These are phyloP conservation scores for Pestalotiopsis sp. DNA, from an alignment of 2,329 filamentous ascomycete genomes.

Conservation along the genomic window DNA sequence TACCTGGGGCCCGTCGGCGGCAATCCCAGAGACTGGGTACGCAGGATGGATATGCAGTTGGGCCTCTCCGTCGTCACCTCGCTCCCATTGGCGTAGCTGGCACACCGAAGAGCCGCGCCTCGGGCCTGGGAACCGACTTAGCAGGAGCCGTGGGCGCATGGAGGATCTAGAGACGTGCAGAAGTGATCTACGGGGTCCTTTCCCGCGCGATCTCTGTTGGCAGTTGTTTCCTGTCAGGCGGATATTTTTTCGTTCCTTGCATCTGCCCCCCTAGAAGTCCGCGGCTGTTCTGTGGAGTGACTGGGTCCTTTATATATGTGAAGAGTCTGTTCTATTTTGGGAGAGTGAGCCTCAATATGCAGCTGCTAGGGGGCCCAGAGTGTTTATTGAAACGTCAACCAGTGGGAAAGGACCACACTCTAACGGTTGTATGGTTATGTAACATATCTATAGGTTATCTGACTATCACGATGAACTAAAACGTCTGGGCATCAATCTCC, in stretches of 20 bases:
- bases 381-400: conserved; percentile 16
- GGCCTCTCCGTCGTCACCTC: conserved; percentile 11
- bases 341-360: conserved; percentile 14
- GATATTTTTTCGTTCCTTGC: not conserved
- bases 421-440: too few relatives aligned
- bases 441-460: too few relatives aligned
- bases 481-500: too few relatives aligned
- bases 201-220: not conserved
- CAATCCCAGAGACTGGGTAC: not conserved
- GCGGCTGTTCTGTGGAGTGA: not conserved
- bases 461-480: too few relatives aligned
- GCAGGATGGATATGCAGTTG: conserved; percentile 9
- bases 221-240: not conserved
- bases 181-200: not conserved
- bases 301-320: not conserved
- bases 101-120: too few relatives aligned
- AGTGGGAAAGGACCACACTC: not conserved
- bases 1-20: not conserved
- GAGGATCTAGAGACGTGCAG: not conserved
- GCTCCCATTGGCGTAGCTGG: conserved; percentile 11
- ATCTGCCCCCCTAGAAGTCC: not conserved
- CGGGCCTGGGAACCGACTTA: not conserved
- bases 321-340: conserved; percentile 8
- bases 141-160: not conserved
- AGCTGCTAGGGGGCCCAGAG: conserved; percentile 11